Evolutionary conservation across 1,284 basidiomycete genomes (phyloP), one percentile per base, ranked within the genome.

Genomic region (Cutaneotrichosporon sp.): DNA sequence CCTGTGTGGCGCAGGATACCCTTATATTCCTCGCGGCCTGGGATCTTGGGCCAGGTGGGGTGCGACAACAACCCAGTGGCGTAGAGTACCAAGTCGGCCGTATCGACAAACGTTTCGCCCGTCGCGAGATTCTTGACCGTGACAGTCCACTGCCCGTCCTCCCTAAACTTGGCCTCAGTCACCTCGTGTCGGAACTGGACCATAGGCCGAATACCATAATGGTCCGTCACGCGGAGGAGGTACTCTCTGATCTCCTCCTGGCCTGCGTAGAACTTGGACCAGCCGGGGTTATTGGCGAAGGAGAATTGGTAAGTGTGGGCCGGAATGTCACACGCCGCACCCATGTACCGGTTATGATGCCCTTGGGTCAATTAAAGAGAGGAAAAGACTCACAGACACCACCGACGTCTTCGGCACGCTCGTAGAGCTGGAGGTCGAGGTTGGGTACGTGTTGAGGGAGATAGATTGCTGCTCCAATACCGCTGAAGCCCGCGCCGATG

Each of bases 21-120:
- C 64, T 72, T 71, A 64, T 67, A 75, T 4, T 57, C 58, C 32
- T 70, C 64, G 31, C 71, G 63, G 7, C 70, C 68, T 6, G 69
- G 69, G 51, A 75, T 72, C 56, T 70, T 65, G 31, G 73, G 72
- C 76, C 75, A 77, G 47, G 65, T 69, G 61, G 73, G 74, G 4
- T 65, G 62, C 58, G 62, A 66, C 13, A 64, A 42, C 8, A 64
- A 46, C 7, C 75, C 76, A 5, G 61, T 63, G n/a, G 69, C 72
- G 63, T 76, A 76, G 58, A 70, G 65, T 61, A 76, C 64, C 40
- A 76, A 64, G 61, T 77, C 73, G 38, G 65, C 66, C 2, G 36
- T 42, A 61, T 76, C 75, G 9, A 55, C 62, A 22, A 67, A 50
- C 21, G 26, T 52, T 13, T 56, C 13, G 1, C 67, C 69, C 0